phyloP scores from a whole-genome alignment of 2,329 filamentous ascomycete species.

The Aspergillus ochraceoroseus region DNA sequence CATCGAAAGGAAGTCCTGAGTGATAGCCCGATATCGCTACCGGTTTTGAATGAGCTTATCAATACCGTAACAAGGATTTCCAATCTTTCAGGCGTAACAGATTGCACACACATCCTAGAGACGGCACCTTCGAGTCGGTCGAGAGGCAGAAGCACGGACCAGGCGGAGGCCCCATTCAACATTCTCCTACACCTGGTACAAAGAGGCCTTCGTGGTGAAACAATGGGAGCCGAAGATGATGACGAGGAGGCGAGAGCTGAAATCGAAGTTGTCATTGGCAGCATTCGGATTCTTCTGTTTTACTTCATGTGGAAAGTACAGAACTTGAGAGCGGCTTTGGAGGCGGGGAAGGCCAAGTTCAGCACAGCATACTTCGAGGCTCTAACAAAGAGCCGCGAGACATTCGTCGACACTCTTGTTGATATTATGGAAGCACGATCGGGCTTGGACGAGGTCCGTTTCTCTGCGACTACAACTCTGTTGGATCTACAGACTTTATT shows the following conservation, averaged over 20 bases:
- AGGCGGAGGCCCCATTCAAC: constrained; percentile 50
- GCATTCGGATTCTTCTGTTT: constrained; percentile 71
- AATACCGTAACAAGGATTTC: constrained; percentile 73
- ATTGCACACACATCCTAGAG: constrained; percentile 72
- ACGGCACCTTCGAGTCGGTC: constrained; percentile 36
- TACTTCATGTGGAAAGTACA: constrained; percentile 95
- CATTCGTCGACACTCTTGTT: constrained; percentile 48
- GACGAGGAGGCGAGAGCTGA: constrained; percentile 70
- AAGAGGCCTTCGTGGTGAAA: constrained; percentile 60
- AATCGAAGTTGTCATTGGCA: constrained; percentile 69
- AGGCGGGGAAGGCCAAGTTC: constrained; percentile 53
- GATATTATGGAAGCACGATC: constrained; percentile 49
- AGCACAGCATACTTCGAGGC: constrained; percentile 62
- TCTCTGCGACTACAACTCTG: constrained; percentile 68
- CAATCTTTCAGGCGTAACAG: constrained; percentile 72
- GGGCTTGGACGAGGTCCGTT: constrained; percentile 67
- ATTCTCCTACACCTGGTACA: constrained; percentile 68
- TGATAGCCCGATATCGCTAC: constrained; percentile 63
- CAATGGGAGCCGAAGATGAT: constrained; percentile 43
- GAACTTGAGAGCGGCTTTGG: constrained; percentile 53
- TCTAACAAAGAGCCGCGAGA: constrained; percentile 58
- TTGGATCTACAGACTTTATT: constrained; percentile 81
- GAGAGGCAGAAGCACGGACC: constrained; percentile 40
- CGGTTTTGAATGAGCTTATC: constrained; percentile 63
- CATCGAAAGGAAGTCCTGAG: constrained; percentile 66